These are phyloP conservation scores for Zoysia matrella DNA, from an alignment of 202 grass and related monocot genomes.

Conservation along the genomic window DNA sequence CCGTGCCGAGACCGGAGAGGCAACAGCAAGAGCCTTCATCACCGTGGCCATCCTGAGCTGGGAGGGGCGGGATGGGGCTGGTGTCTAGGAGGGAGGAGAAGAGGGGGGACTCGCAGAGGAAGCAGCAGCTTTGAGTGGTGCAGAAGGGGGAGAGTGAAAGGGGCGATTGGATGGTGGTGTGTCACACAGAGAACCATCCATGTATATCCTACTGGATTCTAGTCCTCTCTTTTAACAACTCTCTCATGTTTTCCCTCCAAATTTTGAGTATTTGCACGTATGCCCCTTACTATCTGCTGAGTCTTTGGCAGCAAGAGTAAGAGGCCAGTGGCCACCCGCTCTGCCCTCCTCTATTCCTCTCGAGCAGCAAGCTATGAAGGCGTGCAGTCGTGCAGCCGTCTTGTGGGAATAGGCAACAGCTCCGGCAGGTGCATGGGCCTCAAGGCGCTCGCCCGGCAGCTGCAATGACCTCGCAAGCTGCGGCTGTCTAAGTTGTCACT, in stretches of 20 bases:
- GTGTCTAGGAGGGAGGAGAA: background rate
- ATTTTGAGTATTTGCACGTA: conserved; percentile 18
- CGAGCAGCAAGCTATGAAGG: no score
- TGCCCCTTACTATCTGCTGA: background rate
- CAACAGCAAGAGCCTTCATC: conserved; percentile 52
- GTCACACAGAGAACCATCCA: conserved; percentile 54
- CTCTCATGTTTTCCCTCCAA: background rate
- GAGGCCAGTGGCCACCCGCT: no score
- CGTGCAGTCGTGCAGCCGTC: no score
- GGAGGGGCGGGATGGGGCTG: conserved; percentile 12
- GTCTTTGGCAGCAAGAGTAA: no score
- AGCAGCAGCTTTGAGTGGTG: conserved; percentile 50
- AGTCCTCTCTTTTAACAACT: conserved; percentile 13
- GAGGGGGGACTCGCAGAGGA: conserved; percentile 28
- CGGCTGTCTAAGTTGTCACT: background rate
- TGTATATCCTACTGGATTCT: background rate
- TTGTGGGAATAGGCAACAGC: no score
- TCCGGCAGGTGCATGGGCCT: no score
- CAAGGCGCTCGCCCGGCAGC: no score
- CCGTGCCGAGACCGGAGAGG: conserved; percentile 50
- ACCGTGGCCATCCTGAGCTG: conserved; percentile 52
- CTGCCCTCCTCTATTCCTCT: no score
- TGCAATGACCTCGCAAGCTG: no score
- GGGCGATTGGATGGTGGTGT: conserved; percentile 58
- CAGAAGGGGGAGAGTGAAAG: conserved; percentile 36